phyloP scores from a whole-genome alignment of 805 yeast genomes.

The Candida caryicola region DNA sequence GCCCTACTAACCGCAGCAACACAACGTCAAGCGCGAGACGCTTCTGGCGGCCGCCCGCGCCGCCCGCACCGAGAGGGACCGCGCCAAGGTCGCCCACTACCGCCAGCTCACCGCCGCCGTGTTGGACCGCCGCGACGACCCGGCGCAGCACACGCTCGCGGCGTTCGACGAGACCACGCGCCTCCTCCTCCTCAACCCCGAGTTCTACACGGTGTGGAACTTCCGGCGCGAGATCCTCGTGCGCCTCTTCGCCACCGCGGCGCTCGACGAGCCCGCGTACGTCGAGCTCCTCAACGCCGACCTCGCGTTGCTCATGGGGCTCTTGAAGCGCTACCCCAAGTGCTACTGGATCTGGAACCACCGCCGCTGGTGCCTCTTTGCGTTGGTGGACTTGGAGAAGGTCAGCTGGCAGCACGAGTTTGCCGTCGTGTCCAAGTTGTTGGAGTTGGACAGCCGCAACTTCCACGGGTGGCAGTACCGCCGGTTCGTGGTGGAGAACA shows the following conservation, averaged over 20 bases:
- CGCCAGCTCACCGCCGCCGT: slow-evolving; percentile 43
- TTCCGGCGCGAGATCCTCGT: slow-evolving; percentile 70
- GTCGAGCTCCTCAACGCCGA: slow-evolving; percentile 49
- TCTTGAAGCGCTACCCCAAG: slow-evolving; percentile 71
- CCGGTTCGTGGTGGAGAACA: slow-evolving; percentile 56
- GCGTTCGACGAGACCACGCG: slow-evolving; percentile 54
- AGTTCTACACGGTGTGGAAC: slow-evolving; percentile 88
- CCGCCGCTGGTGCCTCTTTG: slow-evolving; percentile 70
- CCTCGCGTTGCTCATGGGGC: slow-evolving; percentile 54
- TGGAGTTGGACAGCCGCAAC: slow-evolving; percentile 75
- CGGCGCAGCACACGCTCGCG: slow-evolving; percentile 17
- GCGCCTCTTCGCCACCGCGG: slow-evolving; percentile 21
- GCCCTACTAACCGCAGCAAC: too few relatives aligned
- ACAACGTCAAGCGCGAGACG: slow-evolving; percentile 64
- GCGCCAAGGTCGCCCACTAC: slow-evolving; percentile 56
- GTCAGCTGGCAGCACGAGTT: slow-evolving; percentile 74
- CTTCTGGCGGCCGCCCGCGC: slow-evolving; percentile 54
- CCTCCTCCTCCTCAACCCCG: slow-evolving; percentile 71
- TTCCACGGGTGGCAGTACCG: slow-evolving; percentile 97
- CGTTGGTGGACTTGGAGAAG: slow-evolving; percentile 41
- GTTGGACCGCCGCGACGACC: slow-evolving; percentile 27
- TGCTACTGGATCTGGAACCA: slow-evolving; percentile 98
- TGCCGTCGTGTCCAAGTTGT: slow-evolving; percentile 61
- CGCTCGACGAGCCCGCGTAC: slow-evolving; percentile 13
- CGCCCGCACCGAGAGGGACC: slow-evolving; percentile 56